These are phyloP conservation scores for Trichosporon faecale DNA, from an alignment of 1,284 basidiomycete genomes.

Conservation along the genomic window DNA sequence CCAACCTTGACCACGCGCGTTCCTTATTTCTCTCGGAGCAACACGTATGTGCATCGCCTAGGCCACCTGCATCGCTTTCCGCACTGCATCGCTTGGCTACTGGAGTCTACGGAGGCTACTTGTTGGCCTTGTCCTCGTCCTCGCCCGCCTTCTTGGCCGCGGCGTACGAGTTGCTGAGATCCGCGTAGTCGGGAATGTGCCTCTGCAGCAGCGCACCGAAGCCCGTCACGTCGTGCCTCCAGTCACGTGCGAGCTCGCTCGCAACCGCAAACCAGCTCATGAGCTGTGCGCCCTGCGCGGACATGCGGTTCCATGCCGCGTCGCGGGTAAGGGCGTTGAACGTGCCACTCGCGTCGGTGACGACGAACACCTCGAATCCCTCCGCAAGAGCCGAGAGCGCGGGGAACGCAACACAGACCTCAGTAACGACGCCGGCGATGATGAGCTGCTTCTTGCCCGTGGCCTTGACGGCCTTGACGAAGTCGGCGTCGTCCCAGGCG, in stretches of 20 bases:
- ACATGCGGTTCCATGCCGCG: conserved; percentile 19
- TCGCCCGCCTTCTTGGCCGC: neutral
- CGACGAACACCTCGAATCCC: conserved; percentile 22
- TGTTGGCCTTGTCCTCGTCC: neutral
- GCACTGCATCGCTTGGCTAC: neutral
- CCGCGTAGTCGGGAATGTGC: conserved; percentile 20
- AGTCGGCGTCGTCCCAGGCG: conserved; percentile 23
- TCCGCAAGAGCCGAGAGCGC: conserved; percentile 14
- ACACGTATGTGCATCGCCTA: too few species aligned
- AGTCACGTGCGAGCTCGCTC: conserved; percentile 17
- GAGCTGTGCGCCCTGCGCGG: conserved; percentile 17
- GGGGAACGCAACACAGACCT: conserved; percentile 21
- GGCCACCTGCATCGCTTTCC: too few species aligned
- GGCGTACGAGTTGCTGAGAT: conserved; percentile 6
- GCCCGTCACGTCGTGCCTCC: conserved; percentile 20
- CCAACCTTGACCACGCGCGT: too few species aligned
- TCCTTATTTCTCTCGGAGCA: too few species aligned
- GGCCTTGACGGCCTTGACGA: conserved; percentile 16
- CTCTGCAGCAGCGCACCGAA: conserved; percentile 4
- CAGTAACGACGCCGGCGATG: conserved; percentile 20
- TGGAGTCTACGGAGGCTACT: neutral
- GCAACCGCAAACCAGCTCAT: conserved; percentile 17
- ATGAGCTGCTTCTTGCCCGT: conserved; percentile 21
- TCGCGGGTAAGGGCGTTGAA: conserved; percentile 19
- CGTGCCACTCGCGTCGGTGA: conserved; percentile 20